These are phyloP conservation scores for Carnegiea gigantea DNA, from an alignment of 179 eudicot genomes.

Conservation along the genomic window DNA sequence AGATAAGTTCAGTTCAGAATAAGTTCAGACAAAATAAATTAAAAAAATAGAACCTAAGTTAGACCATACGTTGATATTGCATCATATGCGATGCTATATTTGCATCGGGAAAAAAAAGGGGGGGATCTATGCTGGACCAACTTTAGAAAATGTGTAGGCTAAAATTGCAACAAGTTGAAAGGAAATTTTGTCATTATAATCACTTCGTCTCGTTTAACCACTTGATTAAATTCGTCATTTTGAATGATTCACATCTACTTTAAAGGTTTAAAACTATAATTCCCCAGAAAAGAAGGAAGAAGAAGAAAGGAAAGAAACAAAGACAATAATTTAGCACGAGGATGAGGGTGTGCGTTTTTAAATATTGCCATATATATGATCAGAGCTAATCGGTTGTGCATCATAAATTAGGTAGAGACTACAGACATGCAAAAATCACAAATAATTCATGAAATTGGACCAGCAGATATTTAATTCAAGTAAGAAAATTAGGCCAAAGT, in stretches of 20 bases:
- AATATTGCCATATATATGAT: too few relatives aligned
- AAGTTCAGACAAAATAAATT: too few relatives aligned
- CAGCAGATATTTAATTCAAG: not conserved
- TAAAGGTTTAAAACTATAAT: too few relatives aligned
- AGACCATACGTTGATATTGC: not conserved
- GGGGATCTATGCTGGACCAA: not conserved
- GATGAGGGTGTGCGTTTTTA: too few relatives aligned
- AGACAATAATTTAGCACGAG: too few relatives aligned
- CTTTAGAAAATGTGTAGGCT: not conserved
- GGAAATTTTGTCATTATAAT: not conserved
- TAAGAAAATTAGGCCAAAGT: not conserved
- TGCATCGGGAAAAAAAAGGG: not conserved
- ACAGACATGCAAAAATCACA: too few relatives aligned
- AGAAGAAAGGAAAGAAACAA: too few relatives aligned
- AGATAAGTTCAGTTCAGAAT: too few relatives aligned
- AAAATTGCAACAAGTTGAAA: not conserved
- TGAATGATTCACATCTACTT: not conserved
- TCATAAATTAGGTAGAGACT: too few relatives aligned
- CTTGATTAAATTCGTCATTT: not conserved
- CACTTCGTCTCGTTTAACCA: not conserved
- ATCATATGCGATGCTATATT: constrained; percentile 8
- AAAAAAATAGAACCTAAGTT: too few relatives aligned
- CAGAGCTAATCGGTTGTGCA: too few relatives aligned
- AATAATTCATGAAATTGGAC: not conserved
- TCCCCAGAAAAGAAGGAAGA: too few relatives aligned